These are phyloP conservation scores for Ceratorhiza oryzae-sativae DNA, from an alignment of 1,284 basidiomycete species.

Conservation along the genomic window DNA sequence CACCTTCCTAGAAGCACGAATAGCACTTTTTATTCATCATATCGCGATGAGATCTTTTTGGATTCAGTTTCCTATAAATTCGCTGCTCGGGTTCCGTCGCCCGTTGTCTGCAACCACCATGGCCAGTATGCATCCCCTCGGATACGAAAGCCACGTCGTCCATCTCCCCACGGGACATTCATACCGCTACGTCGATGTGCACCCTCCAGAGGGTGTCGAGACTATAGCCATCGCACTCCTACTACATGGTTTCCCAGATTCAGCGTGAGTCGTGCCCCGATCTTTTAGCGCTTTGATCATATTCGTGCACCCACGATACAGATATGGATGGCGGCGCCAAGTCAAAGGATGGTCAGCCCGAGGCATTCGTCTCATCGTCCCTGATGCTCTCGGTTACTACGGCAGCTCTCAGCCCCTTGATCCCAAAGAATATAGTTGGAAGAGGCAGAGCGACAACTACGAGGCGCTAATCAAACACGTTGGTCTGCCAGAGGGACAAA, in stretches of 20 bases:
- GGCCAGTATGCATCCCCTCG: constrained; percentile 20
- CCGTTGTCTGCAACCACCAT: not conserved
- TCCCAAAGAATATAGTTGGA: constrained; percentile 22
- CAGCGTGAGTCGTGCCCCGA: constrained; percentile 27
- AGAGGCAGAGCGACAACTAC: constrained; percentile 25
- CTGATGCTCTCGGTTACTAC: constrained; percentile 24
- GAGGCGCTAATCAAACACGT: constrained; percentile 5
- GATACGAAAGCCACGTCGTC: constrained; percentile 30
- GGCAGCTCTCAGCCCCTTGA: constrained; percentile 36
- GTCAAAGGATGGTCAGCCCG: constrained; percentile 37
- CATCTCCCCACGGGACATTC: constrained; percentile 12
- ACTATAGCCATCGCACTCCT: constrained; percentile 25
- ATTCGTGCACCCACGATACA: not conserved
- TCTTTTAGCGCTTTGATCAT: too few species aligned
- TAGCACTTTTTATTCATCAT: too few species aligned
- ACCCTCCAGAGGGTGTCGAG: constrained; percentile 14
- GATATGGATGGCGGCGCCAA: constrained; percentile 35
- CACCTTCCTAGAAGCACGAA: too few species aligned
- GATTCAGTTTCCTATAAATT: too few species aligned
- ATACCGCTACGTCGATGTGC: constrained; percentile 29
- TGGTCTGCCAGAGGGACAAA: constrained; percentile 24
- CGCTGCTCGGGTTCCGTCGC: not conserved
- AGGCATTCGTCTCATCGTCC: constrained; percentile 33
- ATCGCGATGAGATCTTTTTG: too few species aligned
- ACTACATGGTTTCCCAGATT: constrained; percentile 34